Base-by-base conservation (phyloP, 140 eudicot species). In the Ambrosia hybrid region DNA sequence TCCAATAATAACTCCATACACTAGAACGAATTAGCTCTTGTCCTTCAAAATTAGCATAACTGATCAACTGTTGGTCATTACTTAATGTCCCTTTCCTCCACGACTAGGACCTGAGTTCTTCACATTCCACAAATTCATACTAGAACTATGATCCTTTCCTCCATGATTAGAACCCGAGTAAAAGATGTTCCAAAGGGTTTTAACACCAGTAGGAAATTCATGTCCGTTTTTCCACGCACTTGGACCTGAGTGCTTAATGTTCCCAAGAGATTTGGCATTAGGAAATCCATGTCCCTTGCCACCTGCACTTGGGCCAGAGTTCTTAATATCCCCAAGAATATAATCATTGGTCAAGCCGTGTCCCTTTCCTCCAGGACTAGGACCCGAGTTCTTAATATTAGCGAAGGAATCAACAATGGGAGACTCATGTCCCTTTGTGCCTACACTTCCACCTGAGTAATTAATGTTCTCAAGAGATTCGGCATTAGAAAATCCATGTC, bases 81-180 rank as follows among this genome's bases (percentile, higher is more conserved):
- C 5, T 26, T 51, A 30, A 15, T 67, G 80, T 46, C 74, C 74
- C 68, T 67, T 26, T 67, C 74, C 74, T 4, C 65, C 6, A 30
- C 11, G 51, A 46, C 80, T 75, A 39, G 74, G 68, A 43, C 73
- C 73, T 15, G 73, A 52, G 46, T 55, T 74, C 46, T 74, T 65
- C 43, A 63, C 1, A 13, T 65, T 38, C 56, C 58, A 38, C 15
- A 65, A 38, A 12, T 17, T 41, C 3, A 1, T 14, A 58, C 14
- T 11, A 17, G 46, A 67, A 33, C n/a, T 38, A 12, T 9, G 3
- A 14, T 14, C 68, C 38, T 67, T 75, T 6, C 33, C 60, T 4
- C 49, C 51, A 5, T 7, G 59, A 5, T 9, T 63, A 2, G 58
- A 11, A 36, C 58, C 16, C 5, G 65, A 65, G 30, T 55, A 65